phyloP scores from a whole-genome alignment of 345 rosid genomes.

The Lagerstroemia speciosa region DNA sequence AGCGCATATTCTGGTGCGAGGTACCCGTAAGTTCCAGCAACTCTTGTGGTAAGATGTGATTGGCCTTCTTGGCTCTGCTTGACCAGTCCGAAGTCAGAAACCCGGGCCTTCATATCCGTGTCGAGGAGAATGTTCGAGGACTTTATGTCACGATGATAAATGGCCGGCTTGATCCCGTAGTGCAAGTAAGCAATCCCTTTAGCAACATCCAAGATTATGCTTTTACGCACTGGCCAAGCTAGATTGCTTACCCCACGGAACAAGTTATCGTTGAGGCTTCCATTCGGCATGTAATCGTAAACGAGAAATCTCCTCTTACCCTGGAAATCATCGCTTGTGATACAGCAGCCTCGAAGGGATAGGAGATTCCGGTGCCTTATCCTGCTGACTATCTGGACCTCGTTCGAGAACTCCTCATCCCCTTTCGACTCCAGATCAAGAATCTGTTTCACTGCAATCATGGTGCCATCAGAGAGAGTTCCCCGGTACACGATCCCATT shows the following conservation, averaged over 20 bases:
- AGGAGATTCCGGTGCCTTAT: conserved; percentile 54
- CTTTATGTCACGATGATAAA: conserved; percentile 61
- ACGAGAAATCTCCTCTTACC: conserved; percentile 46
- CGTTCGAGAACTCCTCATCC: conserved; percentile 49
- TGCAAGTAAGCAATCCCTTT: conserved; percentile 55
- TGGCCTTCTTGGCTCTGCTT: conserved; percentile 46
- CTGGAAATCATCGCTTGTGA: conserved; percentile 27
- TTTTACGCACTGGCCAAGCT: conserved; percentile 51
- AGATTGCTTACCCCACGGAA: conserved; percentile 14
- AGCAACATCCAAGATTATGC: conserved; percentile 46
- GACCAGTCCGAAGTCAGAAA: conserved; percentile 50
- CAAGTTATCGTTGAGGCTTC: conserved; percentile 41
- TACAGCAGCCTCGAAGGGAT: conserved; percentile 60
- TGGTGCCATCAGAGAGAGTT: conserved; percentile 35
- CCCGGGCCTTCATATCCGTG: conserved; percentile 36
- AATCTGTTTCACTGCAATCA: conserved; percentile 44
- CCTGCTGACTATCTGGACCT: conserved; percentile 60
- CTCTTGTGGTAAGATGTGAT: conserved; percentile 55
- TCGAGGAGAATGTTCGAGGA: conserved; percentile 48
- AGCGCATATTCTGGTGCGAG: conserved; percentile 52
- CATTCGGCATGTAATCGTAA: conserved; percentile 52
- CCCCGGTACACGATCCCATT: conserved; percentile 46
- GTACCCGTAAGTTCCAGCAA: conserved; percentile 56
- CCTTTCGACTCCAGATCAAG: conserved; percentile 35
- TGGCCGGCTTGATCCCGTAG: conserved; percentile 44